phyloP scores from a whole-genome alignment of 768 basidiomycete species.

The Kwoniella botswanensis region DNA sequence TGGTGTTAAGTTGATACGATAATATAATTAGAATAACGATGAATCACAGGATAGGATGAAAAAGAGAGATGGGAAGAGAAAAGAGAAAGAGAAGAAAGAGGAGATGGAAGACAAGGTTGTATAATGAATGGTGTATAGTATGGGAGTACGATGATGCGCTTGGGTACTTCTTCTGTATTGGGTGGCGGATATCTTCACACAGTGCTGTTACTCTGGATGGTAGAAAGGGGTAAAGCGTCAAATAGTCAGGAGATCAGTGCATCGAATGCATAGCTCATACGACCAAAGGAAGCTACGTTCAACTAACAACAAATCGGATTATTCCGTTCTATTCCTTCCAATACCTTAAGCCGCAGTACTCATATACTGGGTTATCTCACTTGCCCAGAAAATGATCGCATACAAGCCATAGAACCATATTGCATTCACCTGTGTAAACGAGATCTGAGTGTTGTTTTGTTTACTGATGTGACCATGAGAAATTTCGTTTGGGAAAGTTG shows the following conservation, averaged over 20 bases:
- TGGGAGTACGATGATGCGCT: slow-evolving; percentile 4
- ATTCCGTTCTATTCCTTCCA: not conserved
- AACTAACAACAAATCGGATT: not conserved
- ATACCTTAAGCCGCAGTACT: not conserved
- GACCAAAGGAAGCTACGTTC: not conserved
- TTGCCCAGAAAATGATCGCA: not conserved
- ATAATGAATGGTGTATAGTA: not conserved
- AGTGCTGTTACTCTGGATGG: not conserved
- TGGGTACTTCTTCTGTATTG: slow-evolving; percentile 1
- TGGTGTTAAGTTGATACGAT: not conserved
- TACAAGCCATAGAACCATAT: not conserved
- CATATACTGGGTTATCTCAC: not conserved
- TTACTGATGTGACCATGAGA: not conserved
- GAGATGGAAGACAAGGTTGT: not conserved
- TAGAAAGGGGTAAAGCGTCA: slow-evolving; percentile 2
- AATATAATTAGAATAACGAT: not conserved
- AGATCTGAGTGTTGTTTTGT: not conserved
- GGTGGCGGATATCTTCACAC: slow-evolving; percentile 1
- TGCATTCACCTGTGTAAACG: not conserved
- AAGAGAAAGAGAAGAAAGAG: not conserved
- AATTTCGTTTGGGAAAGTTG: not conserved
- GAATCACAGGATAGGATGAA: slow-evolving; percentile 5
- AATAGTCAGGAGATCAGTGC: slow-evolving; percentile 8
- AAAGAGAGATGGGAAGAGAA: slow-evolving; percentile 8
- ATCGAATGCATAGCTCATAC: not conserved